Base-by-base conservation (phyloP, 2,329 filamentous ascomycete genomes). In the Cordyceps tenuipes region DNA sequence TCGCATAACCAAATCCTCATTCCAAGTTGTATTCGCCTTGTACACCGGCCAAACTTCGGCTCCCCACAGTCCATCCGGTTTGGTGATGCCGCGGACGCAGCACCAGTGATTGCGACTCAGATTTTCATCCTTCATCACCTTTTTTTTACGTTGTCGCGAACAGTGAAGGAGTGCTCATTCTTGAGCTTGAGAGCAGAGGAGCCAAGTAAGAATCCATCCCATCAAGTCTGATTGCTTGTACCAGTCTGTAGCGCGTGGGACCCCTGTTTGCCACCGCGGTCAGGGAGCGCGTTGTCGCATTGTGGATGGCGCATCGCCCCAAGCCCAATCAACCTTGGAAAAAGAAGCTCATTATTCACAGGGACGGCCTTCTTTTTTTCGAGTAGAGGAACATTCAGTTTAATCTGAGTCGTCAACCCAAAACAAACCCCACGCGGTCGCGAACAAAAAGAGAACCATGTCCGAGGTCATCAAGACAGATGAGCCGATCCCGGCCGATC, bases 21-120 rank as follows among this genome's bases (percentile, higher is more conserved):
- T 13, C 5, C 34, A 36, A 36, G 34, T 36, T 36, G 34, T 36
- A 36, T 36, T 36, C 4, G 34, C 34, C 34, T 36, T 36, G 13
- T 36, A 43, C 5, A 13, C 58, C 59, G 59, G 59, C 46, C 59
- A 61, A 61, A 61, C 59, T 61, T 61, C 59, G 59, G 59, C 19
- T 56, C 59, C 47, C 46, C 59, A 57, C 59, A 50, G 41, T n/a
- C 34, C 3, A 9, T 19, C 7, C 15, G 29, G 46, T 56, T 56
- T 36, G 21, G 21, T 26, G 52, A 51, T 51, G 51, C 52, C 3
- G 47, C 47, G 6, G 34, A 21, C 3, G 23, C 3, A 36, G 41
- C 9, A n/a, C 26, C 36, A 34, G 48, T 56, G 52, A 46, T 46
- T 44, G 52, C 59, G 51, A 6, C 47, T 46, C 46, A 46, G 52